phyloP scores from a whole-genome alignment of 2,329 filamentous ascomycete species.

The Arthrobotrys sphaeroides region DNA sequence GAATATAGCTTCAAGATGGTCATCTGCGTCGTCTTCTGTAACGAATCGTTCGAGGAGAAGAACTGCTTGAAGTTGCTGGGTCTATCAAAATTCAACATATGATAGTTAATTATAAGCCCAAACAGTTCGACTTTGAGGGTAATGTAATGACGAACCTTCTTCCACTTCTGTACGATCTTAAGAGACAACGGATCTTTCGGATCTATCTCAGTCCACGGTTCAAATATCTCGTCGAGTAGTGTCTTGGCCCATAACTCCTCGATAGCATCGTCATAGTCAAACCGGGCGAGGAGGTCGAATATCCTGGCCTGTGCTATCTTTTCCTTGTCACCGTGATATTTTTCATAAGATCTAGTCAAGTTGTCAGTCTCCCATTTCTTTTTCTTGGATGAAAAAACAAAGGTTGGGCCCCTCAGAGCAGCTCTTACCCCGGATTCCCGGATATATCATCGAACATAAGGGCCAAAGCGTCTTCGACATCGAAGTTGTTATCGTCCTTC shows the following conservation, averaged over 20 bases:
- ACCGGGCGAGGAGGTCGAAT: conserved; percentile 56
- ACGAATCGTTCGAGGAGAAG: conserved; percentile 57
- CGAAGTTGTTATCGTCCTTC: conserved; percentile 56
- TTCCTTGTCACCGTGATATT: conserved; percentile 56
- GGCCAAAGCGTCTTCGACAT: conserved; percentile 54
- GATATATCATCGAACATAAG: conserved; percentile 55
- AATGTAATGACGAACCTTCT: conserved; percentile 50
- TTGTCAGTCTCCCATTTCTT: neutral
- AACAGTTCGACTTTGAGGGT: neutral
- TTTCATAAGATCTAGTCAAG: conserved; percentile 46
- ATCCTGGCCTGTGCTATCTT: conserved; percentile 57
- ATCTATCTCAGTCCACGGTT: conserved; percentile 56
- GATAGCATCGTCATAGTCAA: conserved; percentile 53
- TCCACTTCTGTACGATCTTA: conserved; percentile 55
- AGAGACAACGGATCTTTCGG: conserved; percentile 55
- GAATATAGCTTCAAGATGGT: conserved; percentile 55
- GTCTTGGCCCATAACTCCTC: conserved; percentile 54
- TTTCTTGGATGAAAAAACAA: neutral
- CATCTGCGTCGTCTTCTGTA: conserved; percentile 52
- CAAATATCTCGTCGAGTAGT: conserved; percentile 54
- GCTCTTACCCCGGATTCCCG: conserved; percentile 10
- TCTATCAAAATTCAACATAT: conserved; percentile 41
- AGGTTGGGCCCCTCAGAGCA: too few species aligned
- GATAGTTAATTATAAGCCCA: neutral
- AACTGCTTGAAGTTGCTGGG: conserved; percentile 56